Evolutionary conservation across 352 stramenopile genomes (phyloP), one percentile per base, ranked within the genome.

Genomic region (Phytophthora pini): DNA sequence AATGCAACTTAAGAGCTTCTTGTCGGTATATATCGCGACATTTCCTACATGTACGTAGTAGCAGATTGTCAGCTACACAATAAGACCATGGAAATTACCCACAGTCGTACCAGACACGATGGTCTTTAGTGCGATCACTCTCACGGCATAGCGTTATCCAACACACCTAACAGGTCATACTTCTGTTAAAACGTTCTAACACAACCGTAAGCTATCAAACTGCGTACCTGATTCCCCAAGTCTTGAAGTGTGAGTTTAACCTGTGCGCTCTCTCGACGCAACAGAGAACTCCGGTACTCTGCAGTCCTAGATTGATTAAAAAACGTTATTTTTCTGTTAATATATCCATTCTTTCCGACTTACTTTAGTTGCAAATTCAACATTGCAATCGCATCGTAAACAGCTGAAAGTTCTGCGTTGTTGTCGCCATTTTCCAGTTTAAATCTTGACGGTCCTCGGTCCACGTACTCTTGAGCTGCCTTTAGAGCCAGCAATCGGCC

Each of bases 341-440:
- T 36, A 12, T 36, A 13, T 20, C 5, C 26, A 44, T 54, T 36
- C 9, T 32, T 15, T 2, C 12, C 26, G 15, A 56, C 67, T 20
- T 55, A 80, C 72, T 68, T 78, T 46, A 60, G 31, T 10, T 64
- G 56, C 8, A 49, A 39, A 17, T 67, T 65, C 17, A 67, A 27
- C 13, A 7, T 26, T 53, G 69, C 61, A 44, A 78, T 72, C 6
- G 62, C 69, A 3, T 78, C 72, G 39, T 76, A 76, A n/a, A 80
- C 46, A 31, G 61, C 53, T 22, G 49, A 32, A 43, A 34, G 26
- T 7, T 36, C 47, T 5, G 22, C 36, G 10, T 45, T 48, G 5
- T 56, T 58, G 24, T 27, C 41, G 3, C 20, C 24, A 32, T 45
- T 27, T 10, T 2, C 3, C 6, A 4, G 10, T 5, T 58, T 11